Base-by-base conservation (phyloP, 768 basidiomycete genomes). In the Phaeotremella skinneri region DNA sequence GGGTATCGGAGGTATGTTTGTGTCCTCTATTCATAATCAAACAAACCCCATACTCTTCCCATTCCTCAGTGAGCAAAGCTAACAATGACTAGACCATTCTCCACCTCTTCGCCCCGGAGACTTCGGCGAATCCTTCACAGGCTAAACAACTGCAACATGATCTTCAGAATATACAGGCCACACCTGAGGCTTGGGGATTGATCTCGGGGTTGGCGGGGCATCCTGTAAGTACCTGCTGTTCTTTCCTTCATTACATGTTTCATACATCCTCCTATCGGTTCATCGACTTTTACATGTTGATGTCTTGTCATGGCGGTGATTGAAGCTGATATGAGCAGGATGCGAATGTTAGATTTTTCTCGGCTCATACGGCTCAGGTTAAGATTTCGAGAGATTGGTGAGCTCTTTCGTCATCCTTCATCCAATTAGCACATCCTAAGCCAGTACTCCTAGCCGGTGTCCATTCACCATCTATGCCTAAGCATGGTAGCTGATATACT, bases 311-410 rank as follows among this genome's bases (percentile, higher is more conserved):
- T 41, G n/a, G 37, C 37, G 13, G 37, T 13, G 13, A 41, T 41
- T 11, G n/a, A n/a, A n/a, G n/a, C n/a, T n/a, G n/a, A 50, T 56
- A n/a, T 21, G 9, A 25, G 31, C 45, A 79, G 78, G 87, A 93
- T 75, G 81, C 82, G 52, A 90, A 90, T 69, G 89, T 94, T 9
- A 88, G 92, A 74, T 97, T 94, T 81, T 94, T 91, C 70, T 91
- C 91, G 2, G 91, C 92, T 3, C 92, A 96, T 68, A 96, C 90
- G 0, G 84, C 87, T 2, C 90, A 93, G 72, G 89, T 93, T 61
- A 97, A 97, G 82, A 90, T 94, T 63, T 85, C 88, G 14, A 81
- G 92, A 63, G 92, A 94, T 75, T 94, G 91, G 91, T 92, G 41
- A 32, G 79, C 23, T 29, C 3, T 25, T 25, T 23, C 17, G n/a